Evolutionary conservation across 352 stramenopile genomes (phyloP).

Genomic region (Globisporangium camurandrum): DNA sequence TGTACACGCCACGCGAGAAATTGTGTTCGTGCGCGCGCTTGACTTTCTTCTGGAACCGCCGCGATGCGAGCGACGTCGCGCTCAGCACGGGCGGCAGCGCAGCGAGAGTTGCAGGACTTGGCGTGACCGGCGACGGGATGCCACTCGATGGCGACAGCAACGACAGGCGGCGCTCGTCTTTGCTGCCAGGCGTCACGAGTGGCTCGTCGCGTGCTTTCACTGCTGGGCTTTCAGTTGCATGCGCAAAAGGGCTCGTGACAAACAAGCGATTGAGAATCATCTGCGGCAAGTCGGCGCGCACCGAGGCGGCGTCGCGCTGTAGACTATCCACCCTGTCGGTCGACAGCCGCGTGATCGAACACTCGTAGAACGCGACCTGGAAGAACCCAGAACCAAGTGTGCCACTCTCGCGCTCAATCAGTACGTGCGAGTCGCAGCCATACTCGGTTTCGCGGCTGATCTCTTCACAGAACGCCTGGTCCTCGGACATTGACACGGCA

Average conservation of each 20-base stretch:
- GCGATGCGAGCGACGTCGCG: constrained; percentile 26
- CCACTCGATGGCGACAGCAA: constrained; percentile 8
- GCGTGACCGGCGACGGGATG: background rate
- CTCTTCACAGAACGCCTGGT: constrained; percentile 74
- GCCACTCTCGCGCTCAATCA: constrained; percentile 54
- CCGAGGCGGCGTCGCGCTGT: constrained; percentile 15
- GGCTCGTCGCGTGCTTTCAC: background rate
- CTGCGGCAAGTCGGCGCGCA: constrained; percentile 28
- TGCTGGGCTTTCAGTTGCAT: too few species aligned
- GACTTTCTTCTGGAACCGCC: constrained; percentile 71
- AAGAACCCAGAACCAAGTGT: constrained; percentile 67
- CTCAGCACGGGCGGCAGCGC: constrained; percentile 2
- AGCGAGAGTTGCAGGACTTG: constrained; percentile 4
- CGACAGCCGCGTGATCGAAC: constrained; percentile 54
- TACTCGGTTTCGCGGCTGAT: constrained; percentile 44
- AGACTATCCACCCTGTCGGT: constrained; percentile 27
- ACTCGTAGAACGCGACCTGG: constrained; percentile 85
- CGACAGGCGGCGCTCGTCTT: background rate
- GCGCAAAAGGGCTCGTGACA: constrained; percentile 11
- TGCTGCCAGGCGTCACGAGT: background rate
- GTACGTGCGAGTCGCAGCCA: constrained; percentile 68
- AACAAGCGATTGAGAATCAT: constrained; percentile 27
- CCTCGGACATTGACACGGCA: constrained; percentile 48
- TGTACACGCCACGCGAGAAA: constrained; percentile 83
- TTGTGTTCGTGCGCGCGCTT: constrained; percentile 85